Evolutionary conservation across 352 stramenopile genomes (phyloP), one percentile per base, ranked within the genome.

Genomic region (Phytophthora kernoviae): DNA sequence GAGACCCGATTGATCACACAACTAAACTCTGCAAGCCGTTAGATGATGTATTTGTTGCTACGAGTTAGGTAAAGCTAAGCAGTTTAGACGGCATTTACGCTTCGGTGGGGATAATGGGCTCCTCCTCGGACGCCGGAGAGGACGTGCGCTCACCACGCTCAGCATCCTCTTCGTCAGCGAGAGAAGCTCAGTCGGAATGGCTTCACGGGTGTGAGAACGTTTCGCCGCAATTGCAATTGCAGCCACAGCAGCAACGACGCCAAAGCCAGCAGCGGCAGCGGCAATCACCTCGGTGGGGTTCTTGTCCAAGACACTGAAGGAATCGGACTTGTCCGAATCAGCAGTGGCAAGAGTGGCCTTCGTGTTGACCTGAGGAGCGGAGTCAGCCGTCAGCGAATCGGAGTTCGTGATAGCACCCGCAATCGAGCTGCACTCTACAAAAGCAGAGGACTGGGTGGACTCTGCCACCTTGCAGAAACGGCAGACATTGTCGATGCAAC

Each of bases 401-500:
- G 18, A 26, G 15, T 5, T 63, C 22, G 41, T 15, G 20, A 17
- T 33, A 15, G 22, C 18, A 20, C 62, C 44, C 0, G 22, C 21
- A 39, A 67, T 63, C 22, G 45, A 58, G 20, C 37, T 53, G 46
- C 65, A 75, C 5, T 64, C 51, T 12, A 61, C 40, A 10, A 77
- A 57, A 17, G 50, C 59, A 50, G 44, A 24, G 6, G 68, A 71
- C 47, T 74, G 54, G 1, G 47, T 18, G 15, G 63, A 65, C 5
- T 63, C 43, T 5, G 36, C 51, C 4, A 47, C 46, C 50, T 81
- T 81, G 60, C 73, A 83, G 61, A 78, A 81, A 48, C 75, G 75
- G 61, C 75, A 84, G 10, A 81, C 52, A 32, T 32, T 53, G 20
- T 73, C 62, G n/a, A 79, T 67, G 30, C 75, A 84, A 7, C 75